These are phyloP conservation scores for Fusarium hostae DNA, from an alignment of 2,329 filamentous ascomycete species.

Conservation along the genomic window DNA sequence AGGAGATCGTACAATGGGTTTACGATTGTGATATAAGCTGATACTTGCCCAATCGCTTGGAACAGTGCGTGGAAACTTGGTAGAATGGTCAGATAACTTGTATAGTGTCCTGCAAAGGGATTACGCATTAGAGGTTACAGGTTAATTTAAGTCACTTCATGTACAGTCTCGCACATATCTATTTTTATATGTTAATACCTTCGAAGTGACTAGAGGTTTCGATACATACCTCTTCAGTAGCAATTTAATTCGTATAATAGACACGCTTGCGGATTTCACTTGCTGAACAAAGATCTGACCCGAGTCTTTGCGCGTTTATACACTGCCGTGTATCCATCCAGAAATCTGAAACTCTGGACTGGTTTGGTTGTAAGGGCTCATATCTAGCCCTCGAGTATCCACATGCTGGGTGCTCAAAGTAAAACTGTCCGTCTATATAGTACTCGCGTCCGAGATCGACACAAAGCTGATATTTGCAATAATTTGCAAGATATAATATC, in stretches of 20 bases:
- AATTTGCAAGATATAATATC: too few relatives aligned
- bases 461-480: too few relatives aligned
- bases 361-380: too few relatives aligned
- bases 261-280: not conserved
- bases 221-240: not conserved
- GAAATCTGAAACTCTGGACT: too few relatives aligned
- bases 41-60: not conserved
- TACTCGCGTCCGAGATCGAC: too few relatives aligned
- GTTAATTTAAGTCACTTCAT: not conserved
- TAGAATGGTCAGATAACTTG: not conserved
- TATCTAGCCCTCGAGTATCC: too few relatives aligned
- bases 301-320: not conserved
- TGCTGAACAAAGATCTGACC: not conserved
- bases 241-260: not conserved
- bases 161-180: not conserved
- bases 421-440: too few relatives aligned
- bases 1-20: not conserved
- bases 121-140: not conserved
- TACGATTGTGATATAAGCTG: not conserved
- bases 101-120: not conserved
- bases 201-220: too few relatives aligned
- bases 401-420: too few relatives aligned
- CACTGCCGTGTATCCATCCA: not conserved
- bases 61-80: not conserved
- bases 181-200: too few relatives aligned